Base-by-base conservation (phyloP, 768 basidiomycete species). In the Neoboletus brunneissimus region DNA sequence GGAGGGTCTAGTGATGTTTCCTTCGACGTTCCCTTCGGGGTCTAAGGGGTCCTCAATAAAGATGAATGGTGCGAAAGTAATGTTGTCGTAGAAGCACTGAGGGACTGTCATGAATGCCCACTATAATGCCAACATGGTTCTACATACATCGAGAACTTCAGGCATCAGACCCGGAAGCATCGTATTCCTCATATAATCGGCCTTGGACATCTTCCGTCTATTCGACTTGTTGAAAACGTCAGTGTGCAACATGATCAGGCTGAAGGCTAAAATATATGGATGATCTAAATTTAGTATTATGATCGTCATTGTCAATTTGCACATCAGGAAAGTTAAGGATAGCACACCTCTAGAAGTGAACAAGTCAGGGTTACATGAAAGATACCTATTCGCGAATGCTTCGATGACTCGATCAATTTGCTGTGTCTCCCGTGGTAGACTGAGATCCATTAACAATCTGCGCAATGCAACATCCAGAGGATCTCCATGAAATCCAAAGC, bases 371-470 rank as follows among this genome's bases (percentile, higher is more conserved):
- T 98, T 96, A 70, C 93, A 94, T 46, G 81, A 76, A 56, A 85
- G 74, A 72, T 97, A 99, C 57, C 89, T 83, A 43, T 77, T 79
- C 6, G 96, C 91, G 72, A 99, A 99, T 0, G 92, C 91, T 73
- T 98, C 94, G 65, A 99, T 92, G 47, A 98, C 92, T 55, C 97
- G 82, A 72, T 99, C 97, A 56, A 99, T 99, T 72, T 98, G 96
- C 69, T 99, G 97, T 2, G 97, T 98, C 77, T 99, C 97, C 53
- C 87, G 81, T 3, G 97, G 97, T 27, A 99, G 80, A 38, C 90
- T 85, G 23, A 97, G 84, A 63, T 94, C 86, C 89, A 97, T 93
- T 35, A 99, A 79, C 47, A 99, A 69, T 65, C 85, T 86, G 40
- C 97, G 87, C 41, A 99, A 75, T 20, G 97, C 91, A 31, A 98